Conservation (phyloP, 768 basidiomycete genomes). For the Naganishia randhawae region DNA sequence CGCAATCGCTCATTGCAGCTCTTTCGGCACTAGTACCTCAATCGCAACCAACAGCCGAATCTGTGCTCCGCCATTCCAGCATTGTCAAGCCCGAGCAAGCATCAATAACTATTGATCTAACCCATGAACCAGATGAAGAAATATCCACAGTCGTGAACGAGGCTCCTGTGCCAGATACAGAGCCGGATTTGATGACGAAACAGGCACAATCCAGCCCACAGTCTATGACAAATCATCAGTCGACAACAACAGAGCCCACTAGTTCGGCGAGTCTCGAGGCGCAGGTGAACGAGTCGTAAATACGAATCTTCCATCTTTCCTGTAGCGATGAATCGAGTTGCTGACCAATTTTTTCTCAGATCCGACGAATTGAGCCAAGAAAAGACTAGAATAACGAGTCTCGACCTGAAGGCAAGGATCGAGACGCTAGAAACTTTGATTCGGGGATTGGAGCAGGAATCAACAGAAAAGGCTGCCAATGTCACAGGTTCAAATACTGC, state of each 20-base stretch:
- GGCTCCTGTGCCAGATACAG: neutral
- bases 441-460: neutral
- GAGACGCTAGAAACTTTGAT: neutral
- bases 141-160: neutral
- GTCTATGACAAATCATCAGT: neutral
- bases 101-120: slow-evolving; percentile 8
- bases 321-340: neutral
- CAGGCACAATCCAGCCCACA: neutral
- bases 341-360: neutral
- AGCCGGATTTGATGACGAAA: neutral
- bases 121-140: slow-evolving; percentile 15
- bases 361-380: neutral
- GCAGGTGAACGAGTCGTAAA: neutral
- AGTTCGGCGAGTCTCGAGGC: neutral
- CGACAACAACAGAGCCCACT: neutral
- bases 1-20: slow-evolving; percentile 14
- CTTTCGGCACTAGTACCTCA: slow-evolving; percentile 8
- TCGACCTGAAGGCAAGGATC: neutral
- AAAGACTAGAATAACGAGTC: neutral
- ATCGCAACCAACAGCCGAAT: neutral
- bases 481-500: neutral
- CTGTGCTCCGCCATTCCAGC: neutral
- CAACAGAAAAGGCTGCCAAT: neutral
- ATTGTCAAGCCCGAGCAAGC: neutral
- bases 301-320: neutral